Percentiles rank a stretch among this genome's conserved stretches.
Evolutionary conservation across 331 rosid species (phyloP).

Genomic region (Quercus phellos): DNA sequence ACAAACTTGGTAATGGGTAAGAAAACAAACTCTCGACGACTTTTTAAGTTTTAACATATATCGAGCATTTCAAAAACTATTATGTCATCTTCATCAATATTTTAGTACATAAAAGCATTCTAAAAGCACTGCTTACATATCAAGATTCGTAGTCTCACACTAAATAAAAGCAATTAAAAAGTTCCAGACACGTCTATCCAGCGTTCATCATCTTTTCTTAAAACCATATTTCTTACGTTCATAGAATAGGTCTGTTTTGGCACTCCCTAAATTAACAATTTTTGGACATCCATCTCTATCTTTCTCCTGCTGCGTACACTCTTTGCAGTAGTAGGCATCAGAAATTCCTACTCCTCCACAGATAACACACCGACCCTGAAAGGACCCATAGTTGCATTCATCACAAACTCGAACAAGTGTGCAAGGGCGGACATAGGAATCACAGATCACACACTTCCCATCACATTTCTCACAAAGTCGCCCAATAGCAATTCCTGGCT

Average conservation of each 20-base stretch:
- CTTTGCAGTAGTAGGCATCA: constrained; percentile 59
- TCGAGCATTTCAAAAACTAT: neutral
- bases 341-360: constrained; percentile 64
- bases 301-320: constrained; percentile 59
- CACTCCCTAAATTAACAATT: constrained; percentile 56
- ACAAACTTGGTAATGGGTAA: too few species aligned
- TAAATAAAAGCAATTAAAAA: neutral
- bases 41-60: too few species aligned
- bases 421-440: constrained; percentile 50
- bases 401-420: constrained; percentile 49
- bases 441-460: constrained; percentile 53
- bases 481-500: constrained; percentile 51
- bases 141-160: neutral
- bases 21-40: too few species aligned
- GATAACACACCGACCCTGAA: constrained; percentile 55
- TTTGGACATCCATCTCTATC: constrained; percentile 57
- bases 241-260: constrained; percentile 49
- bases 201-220: constrained; percentile 41
- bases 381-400: constrained; percentile 59
- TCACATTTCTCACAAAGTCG: constrained; percentile 56
- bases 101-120: neutral
- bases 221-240: constrained; percentile 59
- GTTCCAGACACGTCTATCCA: neutral
- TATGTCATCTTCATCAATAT: neutral
- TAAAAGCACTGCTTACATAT: neutral